Evolutionary conservation across 805 yeast species (phyloP).

Genomic region (Candida anglica): DNA sequence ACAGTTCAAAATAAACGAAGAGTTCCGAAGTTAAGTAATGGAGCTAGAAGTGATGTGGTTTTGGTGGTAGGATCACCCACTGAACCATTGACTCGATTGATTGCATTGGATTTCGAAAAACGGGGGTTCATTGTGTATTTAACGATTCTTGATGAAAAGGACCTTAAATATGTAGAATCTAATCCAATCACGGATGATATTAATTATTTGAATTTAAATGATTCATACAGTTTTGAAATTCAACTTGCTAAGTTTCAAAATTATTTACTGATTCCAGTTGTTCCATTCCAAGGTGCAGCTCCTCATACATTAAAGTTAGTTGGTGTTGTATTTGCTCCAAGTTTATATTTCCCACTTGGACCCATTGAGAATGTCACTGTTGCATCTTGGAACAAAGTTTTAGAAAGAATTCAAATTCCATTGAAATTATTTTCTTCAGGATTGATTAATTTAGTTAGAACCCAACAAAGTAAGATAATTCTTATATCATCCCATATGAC

Average conservation of each 20-base stretch:
- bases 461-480: constrained; percentile 46
- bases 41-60: constrained; percentile 73
- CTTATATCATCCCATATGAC: constrained; percentile 54
- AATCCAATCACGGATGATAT: constrained; percentile 66
- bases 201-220: constrained; percentile 57
- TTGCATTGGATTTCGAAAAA: constrained; percentile 70
- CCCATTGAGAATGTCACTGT: constrained; percentile 56
- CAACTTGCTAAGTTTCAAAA: constrained; percentile 49
- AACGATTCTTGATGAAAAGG: constrained; percentile 63
- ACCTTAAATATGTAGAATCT: constrained; percentile 44
- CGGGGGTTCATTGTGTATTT: constrained; percentile 81
- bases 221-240: constrained; percentile 38
- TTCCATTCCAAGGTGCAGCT: constrained; percentile 55
- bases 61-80: constrained; percentile 73
- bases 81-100: constrained; percentile 65
- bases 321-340: constrained; percentile 72
- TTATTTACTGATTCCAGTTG: constrained; percentile 49
- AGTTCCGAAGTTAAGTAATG: constrained; percentile 61
- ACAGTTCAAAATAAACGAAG: constrained; percentile 32
- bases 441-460: constrained; percentile 49
- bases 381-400: constrained; percentile 49
- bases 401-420: constrained; percentile 45
- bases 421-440: constrained; percentile 53
- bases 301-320: constrained; percentile 54
- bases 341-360: constrained; percentile 62